Conservation (phyloP, 805 yeast species). For the Alloascoidea hylecoeti region DNA sequence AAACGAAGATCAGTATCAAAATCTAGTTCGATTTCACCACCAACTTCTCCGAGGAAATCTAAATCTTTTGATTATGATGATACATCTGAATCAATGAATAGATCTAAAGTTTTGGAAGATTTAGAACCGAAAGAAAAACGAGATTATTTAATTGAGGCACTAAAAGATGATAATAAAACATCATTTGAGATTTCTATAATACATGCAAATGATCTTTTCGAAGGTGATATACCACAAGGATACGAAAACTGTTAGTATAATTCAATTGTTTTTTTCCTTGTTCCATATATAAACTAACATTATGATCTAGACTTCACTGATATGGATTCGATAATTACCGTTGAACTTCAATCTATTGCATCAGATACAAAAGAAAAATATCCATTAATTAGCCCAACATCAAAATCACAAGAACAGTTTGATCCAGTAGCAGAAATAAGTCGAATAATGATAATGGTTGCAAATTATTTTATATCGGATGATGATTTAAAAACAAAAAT, state of each 20-base stretch:
- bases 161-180: background rate
- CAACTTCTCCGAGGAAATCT: too few relatives aligned
- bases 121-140: background rate
- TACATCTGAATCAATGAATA: background rate
- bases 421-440: slow-evolving; percentile 56
- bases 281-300: background rate
- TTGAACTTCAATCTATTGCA: background rate
- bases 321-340: background rate
- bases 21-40: background rate
- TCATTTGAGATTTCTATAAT: background rate
- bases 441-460: slow-evolving; percentile 27
- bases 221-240: background rate
- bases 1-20: background rate
- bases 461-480: slow-evolving; percentile 26
- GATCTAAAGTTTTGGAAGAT: background rate
- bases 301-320: background rate
- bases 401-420: slow-evolving; percentile 23
- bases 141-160: background rate
- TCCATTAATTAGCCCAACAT: slow-evolving; percentile 6
- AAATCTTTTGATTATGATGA: slow-evolving; percentile 1
- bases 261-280: background rate
- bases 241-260: background rate
- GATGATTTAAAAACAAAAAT: slow-evolving; percentile 16
- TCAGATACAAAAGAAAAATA: slow-evolving; percentile 8
- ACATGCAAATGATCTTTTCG: background rate